phyloP scores from a whole-genome alignment of 352 stramenopile genomes.

The Pythium phragmiticola region DNA sequence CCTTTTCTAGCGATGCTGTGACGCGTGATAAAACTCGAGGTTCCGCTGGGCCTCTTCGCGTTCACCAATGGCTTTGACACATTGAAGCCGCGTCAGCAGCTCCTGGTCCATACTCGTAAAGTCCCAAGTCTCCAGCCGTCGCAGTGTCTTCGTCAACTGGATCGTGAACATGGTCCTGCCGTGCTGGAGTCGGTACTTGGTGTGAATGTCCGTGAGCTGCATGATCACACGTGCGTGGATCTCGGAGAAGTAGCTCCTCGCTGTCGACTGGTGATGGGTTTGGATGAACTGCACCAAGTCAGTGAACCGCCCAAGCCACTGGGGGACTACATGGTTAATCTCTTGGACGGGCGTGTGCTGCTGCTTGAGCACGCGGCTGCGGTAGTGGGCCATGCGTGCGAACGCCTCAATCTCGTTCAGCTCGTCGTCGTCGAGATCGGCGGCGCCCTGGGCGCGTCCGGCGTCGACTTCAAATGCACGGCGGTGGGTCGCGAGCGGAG shows the following conservation, averaged over 20 bases:
- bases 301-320: slow-evolving; percentile 47
- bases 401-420: slow-evolving; percentile 49
- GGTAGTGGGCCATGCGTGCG: slow-evolving; percentile 58
- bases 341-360: slow-evolving; percentile 29
- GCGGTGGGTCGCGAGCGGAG: slow-evolving; percentile 18
- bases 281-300: slow-evolving; percentile 30
- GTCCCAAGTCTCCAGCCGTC: slow-evolving; percentile 39
- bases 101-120: slow-evolving; percentile 28
- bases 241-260: slow-evolving; percentile 38
- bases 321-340: slow-evolving; percentile 32
- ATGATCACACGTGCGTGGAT: slow-evolving; percentile 55
- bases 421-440: slow-evolving; percentile 34
- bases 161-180: slow-evolving; percentile 45
- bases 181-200: slow-evolving; percentile 38
- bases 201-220: slow-evolving; percentile 38
- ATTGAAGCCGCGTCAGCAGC: slow-evolving; percentile 31
- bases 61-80: slow-evolving; percentile 28
- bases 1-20: slow-evolving; percentile 6
- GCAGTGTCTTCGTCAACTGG: slow-evolving; percentile 28
- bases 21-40: slow-evolving; percentile 69
- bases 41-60: slow-evolving; percentile 61
- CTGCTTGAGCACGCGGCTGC: slow-evolving; percentile 43
- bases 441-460: slow-evolving; percentile 3
- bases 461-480: slow-evolving; percentile 11
- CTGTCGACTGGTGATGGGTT: slow-evolving; percentile 28